Evolutionary conservation across 2,329 filamentous ascomycete species (phyloP), one percentile per base, ranked within the genome.

Genomic region (Alternaria panax): DNA sequence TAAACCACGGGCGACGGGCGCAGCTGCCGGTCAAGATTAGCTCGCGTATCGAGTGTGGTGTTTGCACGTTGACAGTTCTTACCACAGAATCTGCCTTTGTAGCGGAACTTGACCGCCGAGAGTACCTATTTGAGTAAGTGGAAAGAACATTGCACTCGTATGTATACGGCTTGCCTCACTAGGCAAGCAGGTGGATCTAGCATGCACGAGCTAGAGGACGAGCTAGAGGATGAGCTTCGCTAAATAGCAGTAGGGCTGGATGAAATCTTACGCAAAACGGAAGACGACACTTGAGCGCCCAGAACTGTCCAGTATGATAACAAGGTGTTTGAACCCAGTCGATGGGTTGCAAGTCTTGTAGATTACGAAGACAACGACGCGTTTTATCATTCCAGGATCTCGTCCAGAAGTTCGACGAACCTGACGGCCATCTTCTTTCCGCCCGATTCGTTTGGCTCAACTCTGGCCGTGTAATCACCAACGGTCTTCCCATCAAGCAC

Each of bases 361-460:
- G 7, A 20, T 47, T 7, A 11, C 16, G 27, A 1, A 47, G 18
- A 30, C 12, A 9, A 16, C 9, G 27, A 18, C 16, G n/a, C 20
- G n/a, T 30, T 12, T 16, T 28, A 47, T 1, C 22, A 30, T 30
- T 47, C 27, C 12, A 47, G n/a, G 12, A 47, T 22, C n/a, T 47
- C 57, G 4, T 64, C 50, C 4, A 76, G 14, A 5, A 75, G 22
- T 18, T 62, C 59, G 25, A 61, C 59, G 43, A 78, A 76, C 34
- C 47, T 67, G 11, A 53, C 36, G 12, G 74, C 74, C 72, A 79
- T 78, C 65, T 74, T 78, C 28, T 62, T 66, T 2, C 75, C 76
- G 1, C 77, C 77, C 16, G 71, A 55, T 1, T 59, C 57, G 42
- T 68, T 79, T 4, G 76, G 76, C 58, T 79, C 77, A 2, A 78